These are phyloP conservation scores for Quercus rubra DNA, from an alignment of 306 rosid species.

Conservation along the genomic window DNA sequence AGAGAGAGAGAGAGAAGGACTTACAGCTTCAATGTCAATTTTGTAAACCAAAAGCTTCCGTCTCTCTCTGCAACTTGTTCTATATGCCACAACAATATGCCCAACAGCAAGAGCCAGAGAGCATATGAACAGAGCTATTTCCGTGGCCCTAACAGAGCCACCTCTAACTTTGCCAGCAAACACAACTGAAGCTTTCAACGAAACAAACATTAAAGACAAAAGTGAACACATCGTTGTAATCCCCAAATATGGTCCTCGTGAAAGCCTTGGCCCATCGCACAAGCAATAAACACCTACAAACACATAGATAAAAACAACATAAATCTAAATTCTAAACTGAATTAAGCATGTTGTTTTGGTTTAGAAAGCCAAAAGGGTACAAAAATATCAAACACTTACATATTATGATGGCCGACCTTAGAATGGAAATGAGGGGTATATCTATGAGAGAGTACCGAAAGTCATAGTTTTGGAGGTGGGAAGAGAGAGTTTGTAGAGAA, in stretches of 20 bases:
- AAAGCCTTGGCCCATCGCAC: conserved; percentile 85
- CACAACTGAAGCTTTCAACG: conserved; percentile 69
- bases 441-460: conserved; percentile 81
- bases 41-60: conserved; percentile 90
- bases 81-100: conserved; percentile 78
- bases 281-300: conserved; percentile 76
- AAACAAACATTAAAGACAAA: conserved; percentile 69
- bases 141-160: conserved; percentile 39
- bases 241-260: conserved; percentile 82
- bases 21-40: conserved; percentile 96
- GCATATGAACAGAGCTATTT: conserved; percentile 65
- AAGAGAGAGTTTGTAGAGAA: conserved; percentile 48
- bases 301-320: neutral
- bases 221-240: conserved; percentile 70
- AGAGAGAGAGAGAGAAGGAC: conserved; percentile 17
- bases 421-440: conserved; percentile 73
- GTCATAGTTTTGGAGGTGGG: conserved; percentile 69
- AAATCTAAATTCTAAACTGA: too few relatives aligned
- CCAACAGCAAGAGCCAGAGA: conserved; percentile 77
- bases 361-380: conserved; percentile 21
- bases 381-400: conserved; percentile 49
- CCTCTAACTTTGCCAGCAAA: conserved; percentile 34
- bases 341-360: neutral
- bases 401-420: conserved; percentile 75
- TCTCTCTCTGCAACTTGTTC: conserved; percentile 96